These are phyloP conservation scores for Sordariomycetes sp. DNA, from an alignment of 2,329 filamentous ascomycete genomes.

Conservation along the genomic window DNA sequence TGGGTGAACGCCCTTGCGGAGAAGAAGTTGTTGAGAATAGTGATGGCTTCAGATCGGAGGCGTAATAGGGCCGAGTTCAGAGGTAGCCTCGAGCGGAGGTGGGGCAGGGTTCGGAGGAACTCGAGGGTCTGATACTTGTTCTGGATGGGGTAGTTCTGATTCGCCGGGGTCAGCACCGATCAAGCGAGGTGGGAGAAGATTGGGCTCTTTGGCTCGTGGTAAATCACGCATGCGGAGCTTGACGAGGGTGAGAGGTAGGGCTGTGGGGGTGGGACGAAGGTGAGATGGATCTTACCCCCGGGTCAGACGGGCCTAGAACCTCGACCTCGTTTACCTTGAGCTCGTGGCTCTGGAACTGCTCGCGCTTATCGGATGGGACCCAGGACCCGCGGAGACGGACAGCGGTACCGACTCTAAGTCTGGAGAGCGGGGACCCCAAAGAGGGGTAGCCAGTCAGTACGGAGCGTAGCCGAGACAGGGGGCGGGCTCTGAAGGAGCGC, in stretches of 20 bases:
- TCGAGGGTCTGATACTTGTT: constrained; percentile 92
- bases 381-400: constrained; percentile 70
- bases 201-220: background rate
- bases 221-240: background rate
- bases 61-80: constrained; percentile 72
- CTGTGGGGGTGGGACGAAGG: constrained; percentile 1
- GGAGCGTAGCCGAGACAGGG: background rate
- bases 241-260: background rate
- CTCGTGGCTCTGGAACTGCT: constrained; percentile 59
- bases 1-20: constrained; percentile 60
- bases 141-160: constrained; percentile 80
- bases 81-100: constrained; percentile 73
- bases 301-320: constrained; percentile 67
- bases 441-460: constrained; percentile 4
- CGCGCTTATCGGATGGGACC: constrained; percentile 56
- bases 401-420: constrained; percentile 71
- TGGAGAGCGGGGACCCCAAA: constrained; percentile 26
- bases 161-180: background rate
- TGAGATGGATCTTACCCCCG: constrained; percentile 48
- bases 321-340: constrained; percentile 61
- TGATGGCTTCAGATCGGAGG: constrained; percentile 71
- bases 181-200: constrained; percentile 1
- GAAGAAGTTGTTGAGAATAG: constrained; percentile 67
- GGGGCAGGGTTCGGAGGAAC: constrained; percentile 78
- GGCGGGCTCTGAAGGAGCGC: background rate